Evolutionary conservation across 2,329 filamentous ascomycete genomes (phyloP), one percentile per base, ranked within the genome.

Genomic region (Trichoderma simmonsii): DNA sequence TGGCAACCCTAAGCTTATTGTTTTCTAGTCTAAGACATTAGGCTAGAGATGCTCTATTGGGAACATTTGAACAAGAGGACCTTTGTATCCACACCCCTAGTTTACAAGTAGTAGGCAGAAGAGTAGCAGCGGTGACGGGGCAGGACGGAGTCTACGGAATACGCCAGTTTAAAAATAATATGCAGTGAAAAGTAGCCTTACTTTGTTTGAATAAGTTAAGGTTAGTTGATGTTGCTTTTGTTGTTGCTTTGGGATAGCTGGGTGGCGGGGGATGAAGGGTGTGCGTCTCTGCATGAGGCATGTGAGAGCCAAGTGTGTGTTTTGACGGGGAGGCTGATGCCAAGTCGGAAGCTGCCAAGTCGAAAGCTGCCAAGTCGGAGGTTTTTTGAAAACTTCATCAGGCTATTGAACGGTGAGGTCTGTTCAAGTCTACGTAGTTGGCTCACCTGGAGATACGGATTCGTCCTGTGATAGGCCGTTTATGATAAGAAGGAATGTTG

Each of bases 361-460:
- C 12, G 34, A 36, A 36, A 36, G 34, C 54, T 66, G 63, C 63
- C 63, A 66, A 66, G 63, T 36, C 63, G 48, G 63, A 66, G 24
- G 30, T 51, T 66, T 66, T 54, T 65, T 36, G 48, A 21, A 24
- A 54, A 24, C 9, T 26, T 18, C 36, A 24, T 21, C 15, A 18
- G 8, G 39, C 6, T 43, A 36, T 26, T 56, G 18, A 11, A 12
- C 51, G 7, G 4, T 32, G 39, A 30, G 9, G 8, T 24, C 7
- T 62, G 1, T 26, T 8, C 6, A 56, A 2, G 4, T n/a, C 2
- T 60, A 57, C 26, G 48, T 7, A 60, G 28, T 34, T 54, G 39
- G 11, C 11, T 21, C 4, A 48, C 28, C 21, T 15, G 14, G 36
- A 54, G 62, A 54, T 65, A 54, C 5, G 43, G 12, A 64, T 14